These are phyloP conservation scores for Trichoderma harzianum DNA, from an alignment of 2,329 filamentous ascomycete species.

Conservation along the genomic window DNA sequence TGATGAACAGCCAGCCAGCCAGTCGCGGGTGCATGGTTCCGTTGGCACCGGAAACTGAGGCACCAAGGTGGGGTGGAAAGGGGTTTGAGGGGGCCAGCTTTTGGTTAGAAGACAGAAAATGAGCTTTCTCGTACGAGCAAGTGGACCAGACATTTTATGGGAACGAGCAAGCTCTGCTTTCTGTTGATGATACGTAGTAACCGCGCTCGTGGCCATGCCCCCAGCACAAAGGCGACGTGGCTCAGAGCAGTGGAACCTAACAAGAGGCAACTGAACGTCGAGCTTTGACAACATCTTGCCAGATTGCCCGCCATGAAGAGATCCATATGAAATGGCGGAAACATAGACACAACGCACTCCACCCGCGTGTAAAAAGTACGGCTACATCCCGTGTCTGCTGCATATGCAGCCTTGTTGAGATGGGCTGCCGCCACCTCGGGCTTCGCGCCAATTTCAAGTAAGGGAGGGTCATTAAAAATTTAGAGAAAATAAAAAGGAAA, in stretches of 20 bases:
- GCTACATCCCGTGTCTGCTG: neutral
- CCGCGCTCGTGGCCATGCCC: neutral
- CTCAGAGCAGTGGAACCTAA: neutral
- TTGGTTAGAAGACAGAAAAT: neutral
- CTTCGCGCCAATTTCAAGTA: neutral
- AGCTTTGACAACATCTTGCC: neutral
- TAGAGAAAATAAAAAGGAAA: neutral
- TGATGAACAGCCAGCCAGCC: neutral
- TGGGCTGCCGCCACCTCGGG: neutral
- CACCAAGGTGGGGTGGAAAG: conserved; percentile 14
- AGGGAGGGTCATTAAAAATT: neutral
- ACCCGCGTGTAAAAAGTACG: neutral
- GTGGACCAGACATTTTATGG: neutral
- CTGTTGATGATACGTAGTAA: neutral
- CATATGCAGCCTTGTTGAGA: conserved; percentile 14
- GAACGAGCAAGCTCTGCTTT: neutral
- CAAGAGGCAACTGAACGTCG: neutral
- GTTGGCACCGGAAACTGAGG: conserved; percentile 13
- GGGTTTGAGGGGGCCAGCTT: conserved; percentile 6
- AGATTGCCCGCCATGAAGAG: neutral
- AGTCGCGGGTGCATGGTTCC: neutral
- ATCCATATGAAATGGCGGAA: neutral
- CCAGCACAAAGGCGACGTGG: neutral
- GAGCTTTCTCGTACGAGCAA: neutral
- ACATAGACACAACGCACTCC: neutral